phyloP scores from a whole-genome alignment of 768 basidiomycete genomes.

The Punctularia strigosozonata region DNA sequence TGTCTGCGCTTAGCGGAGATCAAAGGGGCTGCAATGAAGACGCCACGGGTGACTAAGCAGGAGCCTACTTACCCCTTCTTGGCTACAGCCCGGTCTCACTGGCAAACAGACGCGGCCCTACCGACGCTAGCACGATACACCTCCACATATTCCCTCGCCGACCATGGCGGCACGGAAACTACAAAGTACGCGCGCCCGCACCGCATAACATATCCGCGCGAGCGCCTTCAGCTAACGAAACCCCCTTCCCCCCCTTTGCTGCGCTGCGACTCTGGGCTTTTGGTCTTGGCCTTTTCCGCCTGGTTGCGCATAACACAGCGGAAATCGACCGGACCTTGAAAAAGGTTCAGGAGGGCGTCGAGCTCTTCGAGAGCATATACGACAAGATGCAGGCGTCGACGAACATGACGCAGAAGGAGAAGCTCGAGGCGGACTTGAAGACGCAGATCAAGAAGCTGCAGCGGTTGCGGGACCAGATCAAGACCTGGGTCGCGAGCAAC shows the following conservation, averaged over 20 bases:
- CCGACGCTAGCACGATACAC: too few relatives aligned
- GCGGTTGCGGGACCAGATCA: slow-evolving; percentile 76
- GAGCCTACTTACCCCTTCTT: too few relatives aligned
- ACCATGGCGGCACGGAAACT: slow-evolving; percentile 86
- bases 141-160: slow-evolving; percentile 10
- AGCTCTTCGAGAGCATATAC: slow-evolving; percentile 90
- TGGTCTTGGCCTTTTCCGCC: not conserved
- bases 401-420: slow-evolving; percentile 98
- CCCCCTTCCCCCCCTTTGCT: not conserved
- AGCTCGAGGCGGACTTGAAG: slow-evolving; percentile 89
- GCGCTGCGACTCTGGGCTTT: not conserved
- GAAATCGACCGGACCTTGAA: slow-evolving; percentile 99
- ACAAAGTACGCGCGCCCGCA: slow-evolving; percentile 64
- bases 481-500: slow-evolving; percentile 93
- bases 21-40: too few relatives aligned
- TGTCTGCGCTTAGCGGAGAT: too few relatives aligned
- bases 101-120: too few relatives aligned
- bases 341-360: slow-evolving; percentile 92
- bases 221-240: too few relatives aligned
- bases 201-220: too few relatives aligned
- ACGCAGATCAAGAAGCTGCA: slow-evolving; percentile 97
- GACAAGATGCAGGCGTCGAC: slow-evolving; percentile 96
- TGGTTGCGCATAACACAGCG: slow-evolving; percentile 36
- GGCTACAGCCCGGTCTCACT: too few relatives aligned
- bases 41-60: too few relatives aligned